Conservation (phyloP, 495 filamentous ascomycete genomes). For the Hypoxylon fuscum region DNA sequence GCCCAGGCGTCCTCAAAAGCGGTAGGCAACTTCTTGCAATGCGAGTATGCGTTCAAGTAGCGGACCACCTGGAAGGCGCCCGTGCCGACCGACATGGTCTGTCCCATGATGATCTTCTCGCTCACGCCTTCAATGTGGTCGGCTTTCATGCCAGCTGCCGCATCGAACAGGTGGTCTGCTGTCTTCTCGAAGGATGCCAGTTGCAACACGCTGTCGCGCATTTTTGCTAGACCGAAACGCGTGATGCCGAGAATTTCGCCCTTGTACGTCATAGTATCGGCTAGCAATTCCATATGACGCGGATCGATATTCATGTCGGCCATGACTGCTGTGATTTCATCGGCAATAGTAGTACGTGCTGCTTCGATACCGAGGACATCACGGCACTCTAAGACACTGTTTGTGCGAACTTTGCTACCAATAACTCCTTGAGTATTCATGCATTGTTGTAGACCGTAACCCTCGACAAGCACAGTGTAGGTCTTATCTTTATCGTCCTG, state of each 20-base stretch:
- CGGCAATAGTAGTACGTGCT: conserved; percentile 82
- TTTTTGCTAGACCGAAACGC: conserved; percentile 94
- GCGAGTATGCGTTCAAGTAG: conserved; percentile 69
- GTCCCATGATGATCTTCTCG: conserved; percentile 98
- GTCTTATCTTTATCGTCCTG: conserved; percentile 58
- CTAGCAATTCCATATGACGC: conserved; percentile 96
- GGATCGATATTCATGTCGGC: conserved; percentile 94
- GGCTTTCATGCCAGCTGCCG: conserved; percentile 85
- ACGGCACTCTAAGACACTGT: conserved; percentile 88
- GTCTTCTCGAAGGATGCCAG: conserved; percentile 99
- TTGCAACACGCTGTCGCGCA: conserved; percentile 93
- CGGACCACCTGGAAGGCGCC: conserved; percentile 90
- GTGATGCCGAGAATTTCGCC: conserved; percentile 98
- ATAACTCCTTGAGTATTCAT: conserved; percentile 92
- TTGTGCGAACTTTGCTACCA: conserved; percentile 74
- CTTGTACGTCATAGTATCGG: conserved; percentile 99
- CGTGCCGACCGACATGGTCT: conserved; percentile 88
- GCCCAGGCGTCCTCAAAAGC: conserved; percentile 82
- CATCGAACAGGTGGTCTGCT: conserved; percentile 96
- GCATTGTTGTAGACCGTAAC: conserved; percentile 86
- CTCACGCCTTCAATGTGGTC: conserved; percentile 92
- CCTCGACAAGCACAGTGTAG: conserved; percentile 86
- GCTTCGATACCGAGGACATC: conserved; percentile 98
- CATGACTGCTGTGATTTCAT: conserved; percentile 85
- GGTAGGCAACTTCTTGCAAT: conserved; percentile 70